These are phyloP conservation scores for Ananas comosus DNA, from an alignment of 176 grass and related monocot species.

Conservation along the genomic window DNA sequence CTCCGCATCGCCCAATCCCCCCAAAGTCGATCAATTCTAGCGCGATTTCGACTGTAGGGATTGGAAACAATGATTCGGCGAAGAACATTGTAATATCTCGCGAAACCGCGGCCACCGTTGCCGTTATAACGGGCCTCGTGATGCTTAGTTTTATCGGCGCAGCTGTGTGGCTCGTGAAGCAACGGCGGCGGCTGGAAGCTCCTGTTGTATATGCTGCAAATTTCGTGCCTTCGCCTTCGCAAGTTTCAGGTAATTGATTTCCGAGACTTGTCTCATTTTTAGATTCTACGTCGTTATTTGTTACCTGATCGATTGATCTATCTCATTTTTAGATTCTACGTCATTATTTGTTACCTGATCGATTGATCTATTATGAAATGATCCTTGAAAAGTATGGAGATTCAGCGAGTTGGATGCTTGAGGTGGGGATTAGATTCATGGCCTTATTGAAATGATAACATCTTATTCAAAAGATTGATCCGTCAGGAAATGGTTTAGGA, in stretches of 20 bases:
- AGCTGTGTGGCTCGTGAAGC: conserved; percentile 48
- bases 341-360: not conserved
- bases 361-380: not conserved
- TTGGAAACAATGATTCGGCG: not conserved
- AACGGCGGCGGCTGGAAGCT: conserved; percentile 36
- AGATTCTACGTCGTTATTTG: not conserved
- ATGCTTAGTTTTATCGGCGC: conserved; percentile 25
- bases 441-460: no score
- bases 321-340: no score
- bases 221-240: conserved; percentile 39
- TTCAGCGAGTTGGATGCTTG: not conserved
- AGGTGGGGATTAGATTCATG: no score
- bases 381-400: not conserved
- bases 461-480: no score
- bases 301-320: not conserved
- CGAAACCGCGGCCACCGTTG: conserved; percentile 4
- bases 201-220: conserved; percentile 11
- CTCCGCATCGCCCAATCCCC: not conserved
- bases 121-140: conserved; percentile 15
- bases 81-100: not conserved
- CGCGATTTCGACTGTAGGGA: not conserved
- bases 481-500: no score
- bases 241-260: conserved; percentile 37
- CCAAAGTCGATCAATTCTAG: not conserved
- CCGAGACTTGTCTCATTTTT: no score